These are phyloP conservation scores for Ogataea chonburiensis DNA, from an alignment of 805 yeast species.

Conservation along the genomic window DNA sequence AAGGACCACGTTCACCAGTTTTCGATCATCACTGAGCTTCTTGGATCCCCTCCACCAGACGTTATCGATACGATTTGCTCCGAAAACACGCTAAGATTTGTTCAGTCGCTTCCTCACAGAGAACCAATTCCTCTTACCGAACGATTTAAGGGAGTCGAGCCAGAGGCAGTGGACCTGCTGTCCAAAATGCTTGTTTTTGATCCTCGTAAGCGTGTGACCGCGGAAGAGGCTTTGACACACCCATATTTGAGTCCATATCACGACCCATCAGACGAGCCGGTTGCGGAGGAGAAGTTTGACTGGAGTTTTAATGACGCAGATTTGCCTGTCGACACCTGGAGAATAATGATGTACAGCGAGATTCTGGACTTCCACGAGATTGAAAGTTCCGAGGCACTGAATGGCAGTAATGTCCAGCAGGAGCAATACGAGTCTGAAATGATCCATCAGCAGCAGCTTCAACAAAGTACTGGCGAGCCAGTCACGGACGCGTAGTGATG, in stretches of 20 bases:
- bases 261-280: slow-evolving; percentile 97
- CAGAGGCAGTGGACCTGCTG: slow-evolving; percentile 83
- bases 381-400: slow-evolving; percentile 42
- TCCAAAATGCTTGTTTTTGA: slow-evolving; percentile 92
- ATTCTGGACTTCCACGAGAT: slow-evolving; percentile 94
- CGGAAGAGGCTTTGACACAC: slow-evolving; percentile 85
- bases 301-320: slow-evolving; percentile 99
- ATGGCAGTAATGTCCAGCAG: slow-evolving; percentile 14
- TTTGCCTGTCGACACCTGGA: slow-evolving; percentile 96
- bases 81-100: slow-evolving; percentile 91
- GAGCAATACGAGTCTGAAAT: slow-evolving; percentile 26
- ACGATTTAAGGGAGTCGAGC: slow-evolving; percentile 75
- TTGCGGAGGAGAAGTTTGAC: slow-evolving; percentile 87
- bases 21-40: slow-evolving; percentile 89
- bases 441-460: slow-evolving; percentile 27
- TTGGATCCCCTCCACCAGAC: slow-evolving; percentile 92
- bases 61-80: slow-evolving; percentile 95
- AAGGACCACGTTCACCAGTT: slow-evolving; percentile 98
- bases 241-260: slow-evolving; percentile 94
- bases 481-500: slow-evolving; percentile 6
- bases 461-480: slow-evolving; percentile 13
- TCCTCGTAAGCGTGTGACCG: slow-evolving; percentile 91
- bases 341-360: slow-evolving; percentile 98
- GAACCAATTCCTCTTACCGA: slow-evolving; percentile 88
- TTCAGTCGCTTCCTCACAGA: slow-evolving; percentile 87